A percentile compares a stretch with the other conserved stretches of the same genome.
Conservation (phyloP, 1,284 basidiomycete genomes). For the Austropuccinia psidii region DNA sequence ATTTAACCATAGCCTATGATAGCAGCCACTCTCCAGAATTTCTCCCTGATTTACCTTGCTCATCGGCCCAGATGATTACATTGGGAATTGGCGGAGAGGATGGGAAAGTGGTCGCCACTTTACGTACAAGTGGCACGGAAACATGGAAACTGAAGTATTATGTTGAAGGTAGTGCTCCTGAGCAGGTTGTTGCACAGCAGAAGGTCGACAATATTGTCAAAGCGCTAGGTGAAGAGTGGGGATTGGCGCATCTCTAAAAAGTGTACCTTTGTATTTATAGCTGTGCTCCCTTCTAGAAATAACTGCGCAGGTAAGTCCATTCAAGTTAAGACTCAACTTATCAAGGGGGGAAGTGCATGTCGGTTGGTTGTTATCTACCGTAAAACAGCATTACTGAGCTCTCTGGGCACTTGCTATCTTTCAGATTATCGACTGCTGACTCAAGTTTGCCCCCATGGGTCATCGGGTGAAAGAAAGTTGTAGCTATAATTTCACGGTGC, state of each 20-base stretch:
- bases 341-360: no score
- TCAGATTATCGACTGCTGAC: no score
- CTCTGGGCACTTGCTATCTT: no score
- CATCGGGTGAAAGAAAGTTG: no score
- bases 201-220: constrained; percentile 17
- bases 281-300: no score
- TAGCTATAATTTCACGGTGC: no score
- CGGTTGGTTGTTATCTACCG: not conserved
- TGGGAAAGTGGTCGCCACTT: constrained; percentile 57
- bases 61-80: constrained; percentile 72
- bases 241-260: not conserved
- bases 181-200: not conserved
- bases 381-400: not conserved
- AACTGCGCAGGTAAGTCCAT: no score
- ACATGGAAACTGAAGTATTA: constrained; percentile 29
- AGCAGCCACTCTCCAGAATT: constrained; percentile 57
- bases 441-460: no score
- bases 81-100: constrained; percentile 55
- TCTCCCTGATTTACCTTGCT: constrained; percentile 60
- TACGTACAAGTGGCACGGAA: constrained; percentile 71
- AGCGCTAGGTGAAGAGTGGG: constrained; percentile 23
- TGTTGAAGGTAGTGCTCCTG: not conserved
- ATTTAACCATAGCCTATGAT: constrained; percentile 59
- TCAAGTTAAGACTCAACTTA: no score
- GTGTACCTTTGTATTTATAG: not conserved